Conservation (phyloP, 805 yeast species). For the Candida fluviatilis region DNA sequence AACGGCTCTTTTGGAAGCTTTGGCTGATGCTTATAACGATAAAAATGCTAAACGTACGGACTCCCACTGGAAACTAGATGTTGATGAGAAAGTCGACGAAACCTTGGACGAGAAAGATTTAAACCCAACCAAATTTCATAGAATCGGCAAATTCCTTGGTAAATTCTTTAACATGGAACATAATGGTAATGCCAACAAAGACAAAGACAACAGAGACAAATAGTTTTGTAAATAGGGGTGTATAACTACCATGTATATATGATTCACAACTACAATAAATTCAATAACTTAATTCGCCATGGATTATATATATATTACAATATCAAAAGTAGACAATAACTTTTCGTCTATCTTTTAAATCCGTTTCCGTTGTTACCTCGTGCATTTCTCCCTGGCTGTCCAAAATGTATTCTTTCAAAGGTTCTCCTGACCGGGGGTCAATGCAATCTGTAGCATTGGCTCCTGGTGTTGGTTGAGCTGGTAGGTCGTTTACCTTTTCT, state of each 20-base stretch:
- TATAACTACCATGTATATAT: conserved; percentile 5
- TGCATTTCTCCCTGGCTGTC: conserved; percentile 30
- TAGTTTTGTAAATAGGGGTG: conserved; percentile 9
- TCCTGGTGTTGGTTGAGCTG: conserved; percentile 4
- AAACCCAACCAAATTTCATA: conserved; percentile 50
- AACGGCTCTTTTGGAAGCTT: conserved; percentile 83
- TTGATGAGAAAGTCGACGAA: conserved; percentile 23
- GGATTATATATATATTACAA: conserved; percentile 3
- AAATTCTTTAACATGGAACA: conserved; percentile 49
- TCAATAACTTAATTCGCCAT: no score
- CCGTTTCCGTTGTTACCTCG: conserved; percentile 14
- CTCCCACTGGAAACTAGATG: conserved; percentile 33
- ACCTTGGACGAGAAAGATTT: conserved; percentile 29
- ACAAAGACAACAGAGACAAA: conserved; percentile 4
- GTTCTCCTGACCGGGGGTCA: conserved; percentile 14
- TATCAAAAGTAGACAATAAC: conserved; percentile 2
- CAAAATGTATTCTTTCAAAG: conserved; percentile 23
- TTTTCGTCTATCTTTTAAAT: conserved; percentile 11
- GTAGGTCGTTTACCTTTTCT: background rate
- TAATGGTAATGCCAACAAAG: conserved; percentile 8
- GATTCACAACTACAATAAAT: background rate
- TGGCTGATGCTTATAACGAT: conserved; percentile 89
- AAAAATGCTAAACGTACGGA: conserved; percentile 68
- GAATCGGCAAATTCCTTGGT: conserved; percentile 55
- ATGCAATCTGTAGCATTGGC: background rate